phyloP scores from a whole-genome alignment of 1,284 basidiomycete genomes.

The Cryptococcus hybrid region DNA sequence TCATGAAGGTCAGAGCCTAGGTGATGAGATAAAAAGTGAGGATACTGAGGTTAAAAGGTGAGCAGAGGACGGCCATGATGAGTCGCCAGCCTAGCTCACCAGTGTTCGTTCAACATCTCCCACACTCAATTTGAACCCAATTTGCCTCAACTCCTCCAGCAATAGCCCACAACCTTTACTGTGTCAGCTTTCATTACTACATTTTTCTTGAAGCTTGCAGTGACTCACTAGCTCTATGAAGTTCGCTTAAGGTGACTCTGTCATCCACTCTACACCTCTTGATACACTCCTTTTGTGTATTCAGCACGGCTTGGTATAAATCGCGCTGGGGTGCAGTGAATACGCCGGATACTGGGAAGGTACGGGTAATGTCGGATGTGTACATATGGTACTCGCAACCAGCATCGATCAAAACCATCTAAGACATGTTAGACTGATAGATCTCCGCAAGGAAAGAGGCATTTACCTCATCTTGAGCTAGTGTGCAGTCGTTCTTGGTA shows the following conservation, averaged over 20 bases:
- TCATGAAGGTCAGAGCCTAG: slow-evolving; percentile 56
- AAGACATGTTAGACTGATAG: slow-evolving; percentile 8
- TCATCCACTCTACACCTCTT: slow-evolving; percentile 54
- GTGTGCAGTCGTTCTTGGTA: slow-evolving; percentile 77
- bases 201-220: background rate
- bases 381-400: slow-evolving; percentile 89
- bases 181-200: background rate
- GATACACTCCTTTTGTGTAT: slow-evolving; percentile 55
- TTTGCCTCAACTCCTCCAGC: slow-evolving; percentile 68
- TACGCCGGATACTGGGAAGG: slow-evolving; percentile 77
- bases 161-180: slow-evolving; percentile 62
- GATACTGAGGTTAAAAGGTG: slow-evolving; percentile 55
- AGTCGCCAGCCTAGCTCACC: slow-evolving; percentile 53
- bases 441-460: background rate
- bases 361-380: slow-evolving; percentile 94
- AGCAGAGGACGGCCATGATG: slow-evolving; percentile 52
- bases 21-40: slow-evolving; percentile 67
- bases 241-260: slow-evolving; percentile 64
- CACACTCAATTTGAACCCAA: slow-evolving; percentile 69
- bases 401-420: slow-evolving; percentile 80
- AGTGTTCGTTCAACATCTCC: slow-evolving; percentile 77
- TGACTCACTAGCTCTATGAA: slow-evolving; percentile 65
- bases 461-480: slow-evolving; percentile 63
- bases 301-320: slow-evolving; percentile 68
- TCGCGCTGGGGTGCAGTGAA: slow-evolving; percentile 82